Conservation (phyloP, 495 filamentous ascomycete genomes). For the Margaritispora aquatica region DNA sequence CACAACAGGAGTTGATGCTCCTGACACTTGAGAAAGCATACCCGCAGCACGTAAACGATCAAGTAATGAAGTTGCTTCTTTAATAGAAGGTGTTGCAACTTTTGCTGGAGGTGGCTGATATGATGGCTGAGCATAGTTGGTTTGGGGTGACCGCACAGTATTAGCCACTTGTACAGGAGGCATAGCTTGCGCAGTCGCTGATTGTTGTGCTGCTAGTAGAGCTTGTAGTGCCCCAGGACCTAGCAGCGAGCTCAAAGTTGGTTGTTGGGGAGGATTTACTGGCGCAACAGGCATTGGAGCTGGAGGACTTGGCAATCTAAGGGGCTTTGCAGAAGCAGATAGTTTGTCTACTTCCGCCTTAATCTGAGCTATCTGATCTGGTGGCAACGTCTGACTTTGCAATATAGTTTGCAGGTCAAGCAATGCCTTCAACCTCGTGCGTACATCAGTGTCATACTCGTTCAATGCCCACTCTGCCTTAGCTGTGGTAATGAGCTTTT, state of each 20-base stretch:
- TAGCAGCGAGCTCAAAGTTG: constrained; percentile 42
- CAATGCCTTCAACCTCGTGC: constrained; percentile 76
- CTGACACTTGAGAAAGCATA: constrained; percentile 30
- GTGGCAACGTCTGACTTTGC: constrained; percentile 68
- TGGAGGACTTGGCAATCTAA: constrained; percentile 15
- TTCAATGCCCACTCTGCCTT: constrained; percentile 66
- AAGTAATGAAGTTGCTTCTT: constrained; percentile 34
- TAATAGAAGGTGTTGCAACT: constrained; percentile 25
- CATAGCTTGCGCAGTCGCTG: constrained; percentile 38
- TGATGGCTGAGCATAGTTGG: constrained; percentile 30
- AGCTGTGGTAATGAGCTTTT: constrained; percentile 61
- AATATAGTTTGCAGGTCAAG: constrained; percentile 79
- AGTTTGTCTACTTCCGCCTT: constrained; percentile 73
- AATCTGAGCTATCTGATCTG: constrained; percentile 72
- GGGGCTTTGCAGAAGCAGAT: constrained; percentile 27
- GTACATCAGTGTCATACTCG: constrained; percentile 63
- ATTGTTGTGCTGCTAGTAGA: constrained; percentile 37
- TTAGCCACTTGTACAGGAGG: constrained; percentile 31
- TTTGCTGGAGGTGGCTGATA: constrained; percentile 24
- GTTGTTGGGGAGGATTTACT: constrained; percentile 17
- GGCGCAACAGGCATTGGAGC: constrained; percentile 21
- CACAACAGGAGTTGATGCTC: constrained; percentile 12
- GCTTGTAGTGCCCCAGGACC: constrained; percentile 47
- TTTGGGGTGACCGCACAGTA: constrained; percentile 32
- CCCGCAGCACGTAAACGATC: constrained; percentile 43